Base-by-base conservation (phyloP, 208 protist species). In the Crithidia fasciculata region DNA sequence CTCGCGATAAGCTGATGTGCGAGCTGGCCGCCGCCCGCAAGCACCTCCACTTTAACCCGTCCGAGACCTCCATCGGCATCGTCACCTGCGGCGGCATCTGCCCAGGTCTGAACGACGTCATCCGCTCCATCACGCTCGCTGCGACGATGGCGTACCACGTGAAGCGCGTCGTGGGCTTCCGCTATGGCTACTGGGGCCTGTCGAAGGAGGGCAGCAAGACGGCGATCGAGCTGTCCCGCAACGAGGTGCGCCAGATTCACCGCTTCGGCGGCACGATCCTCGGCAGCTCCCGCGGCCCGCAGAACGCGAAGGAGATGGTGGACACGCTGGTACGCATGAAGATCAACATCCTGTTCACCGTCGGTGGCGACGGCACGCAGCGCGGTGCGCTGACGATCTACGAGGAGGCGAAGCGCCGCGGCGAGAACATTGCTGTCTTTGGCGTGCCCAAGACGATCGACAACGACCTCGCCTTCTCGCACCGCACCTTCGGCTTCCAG, bases 401-500 rank as follows among this genome's bases (percentile, higher is more conserved):
- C 73, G 78, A 97, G 60, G 92, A 97, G 80, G 91, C 90, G 52
- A 85, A 85, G 71, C 79, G 85, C 56, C 89, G 91, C 62, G 83
- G 87, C 43, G 79, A 91, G 39, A 77, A 96, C 72, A 95, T 99
- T 62, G 80, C 91, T 49, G 93, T 98, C 52, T 90, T 98, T 69
- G 97, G 97, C 63, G 86, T 99, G 63, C 96, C 96, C 59, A 99
- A 99, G 86, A 98, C 97, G 28, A 99, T 99, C 81, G 97, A 99
- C 62, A 99, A 99, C 75, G 97, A 99, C 70, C 88, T 99, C 58
- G 76, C 81, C 78, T 97, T 98, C 78, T 93, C 96, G 16, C 92
- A 98, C 78, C 85, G 91, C 68, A 97, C 96, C 61, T 98, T 98
- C 72, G 97, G 97, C 47, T 98, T 98, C 84, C 85, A 98, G 73